Evolutionary conservation across 805 yeast species (phyloP), one percentile per base, ranked within the genome.

Genomic region (Candida dajiaensis): DNA sequence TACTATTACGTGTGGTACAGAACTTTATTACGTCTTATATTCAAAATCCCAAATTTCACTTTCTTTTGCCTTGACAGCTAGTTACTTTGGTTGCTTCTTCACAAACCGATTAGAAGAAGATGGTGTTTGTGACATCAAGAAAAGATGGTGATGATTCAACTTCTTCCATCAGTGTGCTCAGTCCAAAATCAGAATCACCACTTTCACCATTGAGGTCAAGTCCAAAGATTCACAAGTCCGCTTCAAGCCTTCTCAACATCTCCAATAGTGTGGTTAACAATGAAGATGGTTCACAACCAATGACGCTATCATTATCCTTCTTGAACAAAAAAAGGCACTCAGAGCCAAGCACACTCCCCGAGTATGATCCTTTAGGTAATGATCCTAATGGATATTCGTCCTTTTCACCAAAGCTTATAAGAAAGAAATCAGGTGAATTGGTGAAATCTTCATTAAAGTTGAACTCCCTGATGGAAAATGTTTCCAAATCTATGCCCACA

Each of bases 391-490:
- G 42, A 9, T n/a, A n/a, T n/a, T n/a, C 39, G 21, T 13, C 28
- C 4, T 29, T 38, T 12, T 42, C 52, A 25, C 61, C 65, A 15
- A 70, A 71, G 4, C 65, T 86, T 45, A 77, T 88, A 4, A 80
- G 95, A 42, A 90, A 89, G 63, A 89, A 89, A 63, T 79, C 89
- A 1, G 97, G 96, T n/a, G 96, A 89, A 60, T 68, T 85, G 39
- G 84, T 88, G 40, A 86, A 86, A 59, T 79, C 90, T 2, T 82
- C 87, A 13, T 70, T 88, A 46, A 84, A 83, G 58, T 43, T 71
- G 20, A 63, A 63, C 43, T 55, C 65, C 18, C 56, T 71, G 11
- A 62, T 70, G n/a, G 63, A 59, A 18, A 49, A 47, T n/a, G 43
- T 60, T 28, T 63, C 72, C 13, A 68, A 62, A 52, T 76, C 81